Evolutionary conservation across 2,329 filamentous ascomycete species (phyloP), one percentile per base, ranked within the genome.

Genomic region (Sporothrix globosa): DNA sequence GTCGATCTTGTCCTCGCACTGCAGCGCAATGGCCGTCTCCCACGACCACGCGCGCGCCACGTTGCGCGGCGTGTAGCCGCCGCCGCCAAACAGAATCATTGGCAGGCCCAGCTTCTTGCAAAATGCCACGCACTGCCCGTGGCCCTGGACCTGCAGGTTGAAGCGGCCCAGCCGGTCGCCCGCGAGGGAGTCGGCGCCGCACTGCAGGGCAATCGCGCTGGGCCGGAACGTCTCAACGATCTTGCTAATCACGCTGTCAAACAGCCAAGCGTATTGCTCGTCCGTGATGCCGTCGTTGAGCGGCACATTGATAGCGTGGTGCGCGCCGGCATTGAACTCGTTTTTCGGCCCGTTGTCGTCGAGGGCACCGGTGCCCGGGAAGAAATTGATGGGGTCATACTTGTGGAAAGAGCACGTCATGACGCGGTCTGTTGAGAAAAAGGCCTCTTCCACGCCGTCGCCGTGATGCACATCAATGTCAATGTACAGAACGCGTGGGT

Each of bases 351-450:
- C 94, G 67, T 92, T 97, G 79, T 93, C 91, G 73, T 94, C 90
- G 58, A 96, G 87, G 17, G 88, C 90, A n/a, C 94, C 94, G 0
- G 94, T 97, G 69, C 93, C 94, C 0, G 94, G 94, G 80, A 97
- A 97, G 83, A 97, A 97, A 73, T 84, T 85, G 68, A 84, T 78
- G 74, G 90, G 92, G 76, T 97, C 94, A 81, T 96, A 98, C 80
- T 98, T 97, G 84, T 99, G 96, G 80, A 97, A 97, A 41, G 93
- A 97, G 50, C 96, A 89, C 0, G 95, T 97, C 83, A 95, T 90
- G 73, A 96, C 92, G 70, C 92, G 89, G 78, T 94, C 91, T 24
- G 91, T 92, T 14, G 91, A 92, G 81, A 91, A 92, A 77, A 96
- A 96, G 9, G 92, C 92, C 80, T 94, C 90, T 79, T 96, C 92